These are phyloP conservation scores for Pseudogymnoascus sp. DNA, from an alignment of 2,329 filamentous ascomycete species.

Conservation along the genomic window DNA sequence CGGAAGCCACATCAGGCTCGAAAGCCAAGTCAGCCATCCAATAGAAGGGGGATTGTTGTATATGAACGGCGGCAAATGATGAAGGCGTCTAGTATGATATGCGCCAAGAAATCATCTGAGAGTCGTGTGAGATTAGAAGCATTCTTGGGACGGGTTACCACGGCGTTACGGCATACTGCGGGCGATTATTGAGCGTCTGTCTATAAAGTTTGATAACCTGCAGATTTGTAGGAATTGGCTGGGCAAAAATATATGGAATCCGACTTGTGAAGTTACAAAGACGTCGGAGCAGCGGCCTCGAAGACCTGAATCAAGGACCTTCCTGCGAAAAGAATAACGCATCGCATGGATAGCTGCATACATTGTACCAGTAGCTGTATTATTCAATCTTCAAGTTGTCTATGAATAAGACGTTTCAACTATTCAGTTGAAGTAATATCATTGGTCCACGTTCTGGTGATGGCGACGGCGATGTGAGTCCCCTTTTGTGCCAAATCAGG, in stretches of 20 bases:
- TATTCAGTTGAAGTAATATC: neutral
- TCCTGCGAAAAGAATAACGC: neutral
- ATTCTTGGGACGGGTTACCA: neutral
- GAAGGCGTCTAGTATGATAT: neutral
- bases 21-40: slow-evolving; percentile 14
- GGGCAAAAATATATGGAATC: neutral
- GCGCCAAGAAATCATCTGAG: neutral
- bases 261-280: neutral
- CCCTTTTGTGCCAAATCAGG: neutral
- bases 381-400: neutral
- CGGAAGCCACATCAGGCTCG: slow-evolving; percentile 12
- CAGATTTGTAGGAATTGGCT: neutral
- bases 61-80: neutral
- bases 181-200: neutral
- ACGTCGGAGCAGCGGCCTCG: neutral
- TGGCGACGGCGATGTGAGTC: neutral
- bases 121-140: neutral
- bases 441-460: neutral
- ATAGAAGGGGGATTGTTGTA: neutral
- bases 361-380: slow-evolving; percentile 6
- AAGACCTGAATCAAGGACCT: neutral
- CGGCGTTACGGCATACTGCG: neutral
- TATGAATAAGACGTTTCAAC: neutral
- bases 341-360: neutral
- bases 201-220: neutral